Percentiles rank a stretch among this genome's conserved stretches.
These are phyloP conservation scores for Kodamaea sp. DNA, from an alignment of 1,139 yeast genomes.

Conservation along the genomic window DNA sequence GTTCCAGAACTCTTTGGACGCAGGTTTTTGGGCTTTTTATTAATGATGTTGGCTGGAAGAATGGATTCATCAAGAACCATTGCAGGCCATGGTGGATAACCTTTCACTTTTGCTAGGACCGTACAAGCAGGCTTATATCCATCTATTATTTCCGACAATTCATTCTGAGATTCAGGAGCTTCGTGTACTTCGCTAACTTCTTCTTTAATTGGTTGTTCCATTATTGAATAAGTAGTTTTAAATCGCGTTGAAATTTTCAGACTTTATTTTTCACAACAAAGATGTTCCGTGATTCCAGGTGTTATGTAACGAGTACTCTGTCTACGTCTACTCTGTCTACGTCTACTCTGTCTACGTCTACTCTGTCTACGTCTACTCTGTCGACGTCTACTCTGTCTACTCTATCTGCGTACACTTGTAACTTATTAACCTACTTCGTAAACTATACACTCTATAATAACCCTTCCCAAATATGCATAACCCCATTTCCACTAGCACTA, in stretches of 20 bases:
- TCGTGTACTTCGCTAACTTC: too few relatives aligned
- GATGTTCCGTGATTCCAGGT: too few relatives aligned
- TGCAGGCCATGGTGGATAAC: constrained; percentile 82
- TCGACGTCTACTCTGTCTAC: too few relatives aligned
- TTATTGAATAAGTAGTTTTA: too few relatives aligned
- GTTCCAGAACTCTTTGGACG: constrained; percentile 18
- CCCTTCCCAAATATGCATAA: constrained; percentile 23
- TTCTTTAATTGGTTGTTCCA: too few relatives aligned
- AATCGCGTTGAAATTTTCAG: too few relatives aligned
- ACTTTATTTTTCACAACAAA: too few relatives aligned
- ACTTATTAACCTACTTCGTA: not conserved
- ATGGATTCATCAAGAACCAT: constrained; percentile 59
- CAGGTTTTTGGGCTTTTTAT: constrained; percentile 45
- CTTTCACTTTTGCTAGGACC: constrained; percentile 72
- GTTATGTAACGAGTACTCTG: too few relatives aligned
- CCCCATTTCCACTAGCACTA: constrained; percentile 20
- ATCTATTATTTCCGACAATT: not conserved
- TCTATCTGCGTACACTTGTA: not conserved
- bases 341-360: too few relatives aligned
- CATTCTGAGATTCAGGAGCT: too few relatives aligned
- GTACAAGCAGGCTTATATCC: constrained; percentile 23
- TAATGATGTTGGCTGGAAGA: constrained; percentile 51
- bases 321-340: too few relatives aligned
- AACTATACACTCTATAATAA: constrained; percentile 8
- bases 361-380: too few relatives aligned